Conservation (phyloP, 176 grass and related monocot species). For the maize (Zea mays) region Zm-B73-REFERENCE-NAM-5.0 NC_050102.1:15465001-15465500, state of each 20-base stretch:
- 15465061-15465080: background rate
- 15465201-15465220: background rate
- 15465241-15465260: background rate
- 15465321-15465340: no score
- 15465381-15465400: no score
- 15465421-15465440: no score
- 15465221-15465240: background rate
- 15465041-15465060: background rate
- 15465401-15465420: no score
- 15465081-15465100: background rate
- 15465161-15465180: conserved; percentile 14
- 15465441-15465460: no score
- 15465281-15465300: no score
- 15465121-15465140: background rate
- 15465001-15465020: background rate
- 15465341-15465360: no score
- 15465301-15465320: no score
- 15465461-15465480: no score
- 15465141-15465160: background rate
- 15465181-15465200: background rate
- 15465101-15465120: background rate
- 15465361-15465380: no score
- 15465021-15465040: background rate
- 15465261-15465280: no score
- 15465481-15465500: no score